Percentiles rank a stretch among this genome's conserved stretches.
Evolutionary conservation across 495 filamentous ascomycete species (phyloP).

Genomic region (Usnea hakonensis): DNA sequence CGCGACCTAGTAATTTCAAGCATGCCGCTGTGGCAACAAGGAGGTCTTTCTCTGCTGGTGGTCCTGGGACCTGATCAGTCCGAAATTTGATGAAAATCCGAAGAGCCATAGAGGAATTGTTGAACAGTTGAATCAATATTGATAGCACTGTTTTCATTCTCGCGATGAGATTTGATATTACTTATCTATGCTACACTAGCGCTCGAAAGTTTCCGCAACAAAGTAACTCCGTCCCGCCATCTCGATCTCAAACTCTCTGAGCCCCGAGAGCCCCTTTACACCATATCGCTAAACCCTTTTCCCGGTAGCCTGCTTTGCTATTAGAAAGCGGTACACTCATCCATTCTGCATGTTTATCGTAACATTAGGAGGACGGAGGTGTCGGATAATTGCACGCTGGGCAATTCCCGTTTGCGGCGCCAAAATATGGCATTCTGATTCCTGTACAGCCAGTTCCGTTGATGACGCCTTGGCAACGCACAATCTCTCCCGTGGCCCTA

Average conservation of each 20-base stretch:
- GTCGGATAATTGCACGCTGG: slow-evolving; percentile 7
- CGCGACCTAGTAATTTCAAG: slow-evolving; percentile 13
- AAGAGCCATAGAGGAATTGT: slow-evolving; percentile 11
- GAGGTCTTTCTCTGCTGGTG: slow-evolving; percentile 17
- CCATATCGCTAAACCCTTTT: too few species aligned
- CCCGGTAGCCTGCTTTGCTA: too few species aligned
- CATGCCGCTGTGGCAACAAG: slow-evolving; percentile 14
- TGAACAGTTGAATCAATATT: slow-evolving; percentile 6
- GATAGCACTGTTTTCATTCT: background rate
- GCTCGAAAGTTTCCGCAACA: slow-evolving; percentile 10
- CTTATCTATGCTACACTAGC: slow-evolving; percentile 9
- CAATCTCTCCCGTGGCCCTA: slow-evolving; percentile 4
- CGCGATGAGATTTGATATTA: slow-evolving; percentile 6
- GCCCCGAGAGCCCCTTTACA: too few species aligned
- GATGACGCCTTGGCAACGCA: slow-evolving; percentile 5
- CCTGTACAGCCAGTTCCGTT: slow-evolving; percentile 5
- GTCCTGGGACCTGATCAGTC: slow-evolving; percentile 15
- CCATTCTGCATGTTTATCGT: too few species aligned
- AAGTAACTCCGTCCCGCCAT: slow-evolving; percentile 11
- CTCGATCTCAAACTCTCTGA: slow-evolving; percentile 2
- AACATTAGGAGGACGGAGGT: slow-evolving; percentile 5
- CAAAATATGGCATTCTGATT: slow-evolving; percentile 4
- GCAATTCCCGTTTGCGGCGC: slow-evolving; percentile 4
- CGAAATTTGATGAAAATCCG: slow-evolving; percentile 16
- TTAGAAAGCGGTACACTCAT: too few species aligned